Percentiles rank a stretch among this genome's conserved stretches.
These are phyloP conservation scores for Colletotrichum filicis DNA, from an alignment of 2,329 filamentous ascomycete genomes.

Conservation along the genomic window DNA sequence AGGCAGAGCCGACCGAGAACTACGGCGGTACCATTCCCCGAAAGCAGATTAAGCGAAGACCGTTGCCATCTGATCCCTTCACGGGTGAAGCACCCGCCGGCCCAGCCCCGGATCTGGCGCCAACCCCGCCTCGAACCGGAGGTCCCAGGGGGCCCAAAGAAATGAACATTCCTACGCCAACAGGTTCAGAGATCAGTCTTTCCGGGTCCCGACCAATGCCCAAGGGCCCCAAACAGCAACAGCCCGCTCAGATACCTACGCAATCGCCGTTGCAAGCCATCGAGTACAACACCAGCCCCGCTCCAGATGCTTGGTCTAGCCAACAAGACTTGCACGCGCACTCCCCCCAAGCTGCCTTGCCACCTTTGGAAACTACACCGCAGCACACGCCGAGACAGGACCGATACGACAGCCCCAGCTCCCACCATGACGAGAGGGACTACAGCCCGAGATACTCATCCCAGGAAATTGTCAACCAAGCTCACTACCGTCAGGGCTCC, in stretches of 20 bases:
- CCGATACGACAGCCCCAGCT: slow-evolving; percentile 47
- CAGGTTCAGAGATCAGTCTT: slow-evolving; percentile 22
- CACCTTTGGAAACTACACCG: slow-evolving; percentile 23
- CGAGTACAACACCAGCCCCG: slow-evolving; percentile 60
- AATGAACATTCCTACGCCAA: slow-evolving; percentile 7
- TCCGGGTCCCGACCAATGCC: slow-evolving; percentile 30
- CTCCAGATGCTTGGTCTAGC: slow-evolving; percentile 27
- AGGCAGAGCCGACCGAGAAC: slow-evolving; percentile 13
- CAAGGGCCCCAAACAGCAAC: slow-evolving; percentile 48
- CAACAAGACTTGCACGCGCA: slow-evolving; percentile 52
- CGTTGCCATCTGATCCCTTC: slow-evolving; percentile 83
- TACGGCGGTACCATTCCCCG: slow-evolving; percentile 59
- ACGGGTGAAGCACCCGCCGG: slow-evolving; percentile 59
- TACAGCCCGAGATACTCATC: slow-evolving; percentile 47
- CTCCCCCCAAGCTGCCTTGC: slow-evolving; percentile 41
- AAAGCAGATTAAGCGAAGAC: slow-evolving; percentile 81
- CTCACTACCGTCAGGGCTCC: slow-evolving; percentile 52
- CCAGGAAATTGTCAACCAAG: slow-evolving; percentile 42
- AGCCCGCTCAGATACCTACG: slow-evolving; percentile 54
- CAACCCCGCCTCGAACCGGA: slow-evolving; percentile 56
- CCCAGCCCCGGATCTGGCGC: slow-evolving; percentile 53
- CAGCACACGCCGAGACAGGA: slow-evolving; percentile 41
- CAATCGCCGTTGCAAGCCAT: slow-evolving; percentile 64
- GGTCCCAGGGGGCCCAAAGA: slow-evolving; percentile 31
- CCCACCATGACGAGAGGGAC: slow-evolving; percentile 50